These are phyloP conservation scores for Stylonectria norvegica DNA, from an alignment of 2,329 filamentous ascomycete genomes.

Conservation along the genomic window DNA sequence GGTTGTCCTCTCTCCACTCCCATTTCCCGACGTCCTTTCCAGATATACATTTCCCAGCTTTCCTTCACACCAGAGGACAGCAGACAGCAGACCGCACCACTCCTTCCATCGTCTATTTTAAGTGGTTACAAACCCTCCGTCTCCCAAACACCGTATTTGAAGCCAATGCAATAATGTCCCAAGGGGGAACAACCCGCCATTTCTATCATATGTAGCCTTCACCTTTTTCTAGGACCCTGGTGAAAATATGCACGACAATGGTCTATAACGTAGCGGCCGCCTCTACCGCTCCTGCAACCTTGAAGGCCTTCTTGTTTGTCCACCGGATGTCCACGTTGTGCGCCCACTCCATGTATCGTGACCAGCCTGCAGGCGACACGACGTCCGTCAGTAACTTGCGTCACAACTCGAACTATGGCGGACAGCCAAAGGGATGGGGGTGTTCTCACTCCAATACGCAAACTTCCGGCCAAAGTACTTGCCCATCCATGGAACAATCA, in stretches of 20 bases:
- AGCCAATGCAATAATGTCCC: constrained; percentile 15
- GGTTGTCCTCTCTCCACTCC: too few relatives aligned
- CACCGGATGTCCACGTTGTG: constrained; percentile 71
- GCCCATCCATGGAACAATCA: constrained; percentile 86
- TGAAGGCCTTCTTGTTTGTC: constrained; percentile 62
- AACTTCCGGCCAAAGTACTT: constrained; percentile 95
- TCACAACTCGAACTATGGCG: not conserved
- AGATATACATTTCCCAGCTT: too few relatives aligned
- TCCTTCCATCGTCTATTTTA: constrained; percentile 11
- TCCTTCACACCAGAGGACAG: too few relatives aligned
- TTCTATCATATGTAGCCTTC: constrained; percentile 1
- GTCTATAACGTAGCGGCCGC: constrained; percentile 54
- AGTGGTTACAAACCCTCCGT: constrained; percentile 13
- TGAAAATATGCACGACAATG: not conserved
- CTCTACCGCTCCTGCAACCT: constrained; percentile 59
- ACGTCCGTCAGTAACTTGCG: constrained; percentile 12
- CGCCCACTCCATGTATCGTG: constrained; percentile 90
- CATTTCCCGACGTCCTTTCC: too few relatives aligned
- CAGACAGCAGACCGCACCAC: too few relatives aligned
- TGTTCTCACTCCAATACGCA: constrained; percentile 92
- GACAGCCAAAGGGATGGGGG: constrained; percentile 1
- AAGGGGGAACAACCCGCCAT: constrained; percentile 1
- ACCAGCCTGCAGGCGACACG: constrained; percentile 70
- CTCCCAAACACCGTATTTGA: constrained; percentile 20
- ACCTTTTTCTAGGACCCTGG: not conserved